phyloP scores from a whole-genome alignment of 371 early-diverging fungal species.

The Smittium culicis region DNA sequence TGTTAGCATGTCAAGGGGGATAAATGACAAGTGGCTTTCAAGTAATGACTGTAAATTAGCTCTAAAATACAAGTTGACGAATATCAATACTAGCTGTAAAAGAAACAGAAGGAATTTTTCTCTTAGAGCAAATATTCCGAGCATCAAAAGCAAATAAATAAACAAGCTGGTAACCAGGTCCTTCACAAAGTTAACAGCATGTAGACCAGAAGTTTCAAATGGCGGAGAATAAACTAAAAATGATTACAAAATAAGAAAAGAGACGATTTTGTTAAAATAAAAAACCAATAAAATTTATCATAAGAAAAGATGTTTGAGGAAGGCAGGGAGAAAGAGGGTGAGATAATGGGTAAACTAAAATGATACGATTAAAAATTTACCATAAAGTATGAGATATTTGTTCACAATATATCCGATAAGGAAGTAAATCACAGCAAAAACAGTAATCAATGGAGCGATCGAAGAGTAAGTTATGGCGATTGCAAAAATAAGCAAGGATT shows the following conservation, averaged over 20 bases:
- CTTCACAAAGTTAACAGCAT: constrained; percentile 56
- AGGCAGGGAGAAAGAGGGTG: no score
- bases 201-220: constrained; percentile 66
- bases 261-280: background rate
- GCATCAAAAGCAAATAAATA: constrained; percentile 72
- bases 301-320: background rate
- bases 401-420: constrained; percentile 52
- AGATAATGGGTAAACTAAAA: background rate
- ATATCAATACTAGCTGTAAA: constrained; percentile 23
- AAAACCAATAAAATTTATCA: background rate
- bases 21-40: constrained; percentile 19
- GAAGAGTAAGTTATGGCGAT: constrained; percentile 74
- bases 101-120: constrained; percentile 23
- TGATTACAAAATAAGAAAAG: background rate
- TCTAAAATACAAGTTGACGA: constrained; percentile 23
- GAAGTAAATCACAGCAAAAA: constrained; percentile 67
- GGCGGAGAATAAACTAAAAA: constrained; percentile 49
- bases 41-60: constrained; percentile 22
- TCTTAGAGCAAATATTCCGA: constrained; percentile 58
- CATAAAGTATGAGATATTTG: constrained; percentile 66
- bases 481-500: constrained; percentile 61
- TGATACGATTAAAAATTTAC: background rate
- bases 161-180: constrained; percentile 61
- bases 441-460: constrained; percentile 67
- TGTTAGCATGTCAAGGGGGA: constrained; percentile 23